phyloP scores from a whole-genome alignment of 192 early-diverging fungal genomes.

The Podila minutissima region DNA sequence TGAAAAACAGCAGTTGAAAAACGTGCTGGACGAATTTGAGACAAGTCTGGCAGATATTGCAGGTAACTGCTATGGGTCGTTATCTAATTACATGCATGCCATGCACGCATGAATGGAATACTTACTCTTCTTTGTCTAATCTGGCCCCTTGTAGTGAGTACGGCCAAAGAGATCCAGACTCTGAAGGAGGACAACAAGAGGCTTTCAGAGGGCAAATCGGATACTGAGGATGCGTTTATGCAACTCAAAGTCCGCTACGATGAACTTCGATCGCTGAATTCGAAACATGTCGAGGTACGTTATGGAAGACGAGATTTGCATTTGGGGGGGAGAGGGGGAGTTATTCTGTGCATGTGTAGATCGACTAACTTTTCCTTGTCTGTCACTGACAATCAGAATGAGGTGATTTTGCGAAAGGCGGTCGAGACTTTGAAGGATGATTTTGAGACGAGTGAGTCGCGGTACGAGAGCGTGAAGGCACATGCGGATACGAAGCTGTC shows the following conservation, averaged over 20 bases:
- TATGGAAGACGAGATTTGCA: too few species aligned
- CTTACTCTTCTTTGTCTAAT: background rate
- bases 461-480: slow-evolving; percentile 29
- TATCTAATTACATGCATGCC: background rate
- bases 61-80: slow-evolving; percentile 10
- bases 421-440: slow-evolving; percentile 45
- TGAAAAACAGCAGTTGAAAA: slow-evolving; percentile 34
- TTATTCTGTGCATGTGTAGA: background rate
- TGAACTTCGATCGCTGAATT: slow-evolving; percentile 32
- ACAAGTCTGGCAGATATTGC: slow-evolving; percentile 46
- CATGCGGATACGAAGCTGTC: slow-evolving; percentile 40
- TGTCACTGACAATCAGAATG: slow-evolving; percentile 17
- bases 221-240: slow-evolving; percentile 46
- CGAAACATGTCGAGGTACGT: slow-evolving; percentile 44
- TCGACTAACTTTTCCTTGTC: background rate
- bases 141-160: slow-evolving; percentile 22
- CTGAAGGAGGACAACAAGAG: slow-evolving; percentile 46
- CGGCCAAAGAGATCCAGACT: slow-evolving; percentile 27
- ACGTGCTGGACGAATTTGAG: slow-evolving; percentile 44
- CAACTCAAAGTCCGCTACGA: slow-evolving; percentile 40
- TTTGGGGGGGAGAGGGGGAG: too few species aligned
- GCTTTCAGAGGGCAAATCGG: slow-evolving; percentile 24
- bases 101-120: background rate
- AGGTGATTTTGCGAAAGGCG: slow-evolving; percentile 36
- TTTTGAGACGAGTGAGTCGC: slow-evolving; percentile 43